These are phyloP conservation scores for Arachnomyces sp. DNA, from an alignment of 2,329 filamentous ascomycete genomes.

Conservation along the genomic window DNA sequence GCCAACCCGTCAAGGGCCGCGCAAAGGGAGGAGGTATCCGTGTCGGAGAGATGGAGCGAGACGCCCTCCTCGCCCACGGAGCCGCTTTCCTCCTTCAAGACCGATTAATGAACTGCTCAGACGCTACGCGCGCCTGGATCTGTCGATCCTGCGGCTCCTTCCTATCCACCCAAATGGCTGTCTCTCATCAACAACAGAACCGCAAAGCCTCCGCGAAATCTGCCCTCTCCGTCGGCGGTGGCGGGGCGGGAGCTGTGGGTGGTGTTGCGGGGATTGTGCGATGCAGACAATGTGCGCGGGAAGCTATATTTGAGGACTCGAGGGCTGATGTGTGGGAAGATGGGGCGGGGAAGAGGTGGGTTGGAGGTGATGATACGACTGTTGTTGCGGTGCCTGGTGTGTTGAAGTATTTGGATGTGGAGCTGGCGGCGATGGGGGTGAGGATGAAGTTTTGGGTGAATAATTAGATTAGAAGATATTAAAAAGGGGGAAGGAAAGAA, in stretches of 20 bases:
- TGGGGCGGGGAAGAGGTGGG: constrained; percentile 72
- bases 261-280: constrained; percentile 57
- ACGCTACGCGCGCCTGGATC: constrained; percentile 83
- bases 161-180: constrained; percentile 63
- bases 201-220: too few species aligned
- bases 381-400: constrained; percentile 89
- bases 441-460: constrained; percentile 84
- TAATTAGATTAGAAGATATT: constrained; percentile 19
- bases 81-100: constrained; percentile 93
- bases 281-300: constrained; percentile 70
- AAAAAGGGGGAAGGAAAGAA: constrained; percentile 6
- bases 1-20: constrained; percentile 93
- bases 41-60: constrained; percentile 98
- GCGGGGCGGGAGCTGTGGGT: constrained; percentile 50
- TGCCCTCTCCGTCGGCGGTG: constrained; percentile 22
- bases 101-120: constrained; percentile 91
- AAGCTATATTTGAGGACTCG: constrained; percentile 53
- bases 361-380: constrained; percentile 84
- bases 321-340: constrained; percentile 82
- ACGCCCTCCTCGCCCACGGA: constrained; percentile 88
- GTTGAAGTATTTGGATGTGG: constrained; percentile 86
- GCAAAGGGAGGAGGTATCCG: constrained; percentile 97
- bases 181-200: constrained; percentile 17
- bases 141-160: constrained; percentile 87
- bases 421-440: constrained; percentile 92